Evolutionary conservation across 2,329 filamentous ascomycete genomes (phyloP), one percentile per base, ranked within the genome.

Genomic region (Cercospora beticola): DNA sequence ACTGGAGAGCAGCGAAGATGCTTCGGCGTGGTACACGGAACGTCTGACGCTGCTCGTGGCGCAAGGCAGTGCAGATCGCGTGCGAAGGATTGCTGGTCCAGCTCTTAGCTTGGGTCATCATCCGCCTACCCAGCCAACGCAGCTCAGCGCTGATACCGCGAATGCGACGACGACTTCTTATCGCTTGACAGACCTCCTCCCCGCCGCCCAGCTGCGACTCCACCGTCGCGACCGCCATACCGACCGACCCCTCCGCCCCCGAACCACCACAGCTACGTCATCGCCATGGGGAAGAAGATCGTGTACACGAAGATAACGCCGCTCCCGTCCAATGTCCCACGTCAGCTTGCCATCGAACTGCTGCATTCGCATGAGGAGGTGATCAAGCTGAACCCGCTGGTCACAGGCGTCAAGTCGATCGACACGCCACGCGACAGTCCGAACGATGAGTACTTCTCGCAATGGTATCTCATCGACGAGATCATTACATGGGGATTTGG

Each of bases 381-480:
- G 78, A 91, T 91, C 81, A 88, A 87, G 36, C 81, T 92, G 69
- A 91, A 91, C 74, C 89, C 89, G 4, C 86, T 92, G 61, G 89
- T 92, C 30, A 84, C 90, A 68, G 82, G 82, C 43, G 86, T 89
- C 81, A 86, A 87, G 71, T 81, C 87, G 68, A 89, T 91, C 77
- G 83, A 88, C 64, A 88, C 89, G 1, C 89, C 89, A 30, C 88
- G 88, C 80, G 84, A 89, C 79, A 89, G 56, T 61, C 85, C 87
- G 66, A 82, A 88, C 72, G 89, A 92, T 79, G 89, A 92, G 79
- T 92, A 85, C 80, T 92, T 90, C 79, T 88, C 88, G 70, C 90
- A 89, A 31, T 92, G 89, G 89, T 92, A 92, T 78, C 88, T 91
- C 79, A 91, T 92, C 75, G 86, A 82, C 67, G 86, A 92, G 82